Evolutionary conservation across 1,139 yeast genomes (phyloP), one percentile per base, ranked within the genome.

Genomic region (Yamadazyma diddensiae): DNA sequence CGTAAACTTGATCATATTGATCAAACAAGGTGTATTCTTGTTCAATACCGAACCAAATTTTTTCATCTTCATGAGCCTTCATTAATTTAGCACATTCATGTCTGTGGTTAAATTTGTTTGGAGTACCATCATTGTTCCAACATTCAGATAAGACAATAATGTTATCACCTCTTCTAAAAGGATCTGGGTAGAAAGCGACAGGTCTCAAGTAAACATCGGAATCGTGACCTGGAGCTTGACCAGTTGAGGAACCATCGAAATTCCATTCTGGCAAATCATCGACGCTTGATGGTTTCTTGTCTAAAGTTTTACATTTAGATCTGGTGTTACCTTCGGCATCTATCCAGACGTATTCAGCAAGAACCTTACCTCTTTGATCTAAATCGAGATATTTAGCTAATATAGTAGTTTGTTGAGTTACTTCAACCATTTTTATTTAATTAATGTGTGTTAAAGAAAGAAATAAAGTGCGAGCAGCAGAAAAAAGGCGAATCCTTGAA

Each of bases 81-180:
- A 92, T 86, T 57, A 92, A 79, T 74, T 90, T 88, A 60, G 86
- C 92, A 65, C 95, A 88, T 67, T 88, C 97, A 65, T 85, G 94
- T 77, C 98, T 85, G 77, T 88, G 96, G 81, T 92, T 92, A 69
- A 77, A 85, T 70, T 86, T 86, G 83, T 92, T 92, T 68, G 98
- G 97, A 45, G 97, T 88, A 57, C 98, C 98, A 57, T 92, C 98
- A 67, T 84, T 85, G 81, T 88, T 88, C 87, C 94, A 90, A 74
- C 97, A 88, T 70, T 92, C 98, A 50, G 95, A 82, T 47, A 92
- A 72, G 38, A 92, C 98, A 52, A 92, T 77, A 50, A 92, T 79
- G 80, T 92, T 92, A 66, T 92, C 97, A 52, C 97, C 98, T 63
- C 84, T 79, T 76, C 98, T 87, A 76, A 92, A 87, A 24, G 98